These are phyloP conservation scores for Deinandra increscens DNA, from an alignment of 129 eudicot genomes.

Conservation along the genomic window DNA sequence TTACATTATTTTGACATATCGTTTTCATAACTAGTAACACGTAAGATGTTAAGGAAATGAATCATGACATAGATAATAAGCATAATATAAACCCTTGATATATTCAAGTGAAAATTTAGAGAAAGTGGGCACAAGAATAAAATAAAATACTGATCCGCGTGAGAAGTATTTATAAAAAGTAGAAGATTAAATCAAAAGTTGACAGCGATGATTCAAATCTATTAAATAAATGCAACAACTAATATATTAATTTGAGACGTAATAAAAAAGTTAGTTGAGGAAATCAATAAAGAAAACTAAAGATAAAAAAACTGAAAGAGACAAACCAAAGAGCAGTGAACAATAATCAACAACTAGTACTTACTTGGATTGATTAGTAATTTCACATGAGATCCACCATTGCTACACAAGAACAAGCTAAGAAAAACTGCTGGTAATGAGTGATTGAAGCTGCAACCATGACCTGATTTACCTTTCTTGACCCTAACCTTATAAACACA, in stretches of 20 bases:
- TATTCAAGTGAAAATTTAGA: constrained; percentile 6
- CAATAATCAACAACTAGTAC: constrained; percentile 24
- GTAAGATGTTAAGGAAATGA: constrained; percentile 9
- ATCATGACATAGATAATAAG: constrained; percentile 16
- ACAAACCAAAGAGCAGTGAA: constrained; percentile 18
- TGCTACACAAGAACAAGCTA: constrained; percentile 14
- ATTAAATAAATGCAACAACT: constrained; percentile 24
- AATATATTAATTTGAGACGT: constrained; percentile 2
- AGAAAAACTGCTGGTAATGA: constrained; percentile 47
- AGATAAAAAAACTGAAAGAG: constrained; percentile 20
- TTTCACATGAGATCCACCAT: constrained; percentile 20
- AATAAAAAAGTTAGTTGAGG: constrained; percentile 25
- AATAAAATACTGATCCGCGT: constrained; percentile 33
- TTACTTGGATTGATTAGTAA: constrained; percentile 30
- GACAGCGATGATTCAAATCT: constrained; percentile 31
- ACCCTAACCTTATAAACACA: constrained; percentile 18
- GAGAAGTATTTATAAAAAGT: constrained; percentile 30
- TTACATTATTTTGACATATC: not conserved
- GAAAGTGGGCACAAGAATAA: constrained; percentile 26
- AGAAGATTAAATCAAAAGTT: constrained; percentile 20
- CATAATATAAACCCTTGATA: constrained; percentile 3
- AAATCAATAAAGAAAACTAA: constrained; percentile 22
- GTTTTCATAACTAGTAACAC: too few relatives aligned
- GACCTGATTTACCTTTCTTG: constrained; percentile 44
- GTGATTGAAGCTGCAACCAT: constrained; percentile 65